Evolutionary conservation across 352 stramenopile species (phyloP), one percentile per base, ranked within the genome.

Genomic region (Phytophthora constricta): DNA sequence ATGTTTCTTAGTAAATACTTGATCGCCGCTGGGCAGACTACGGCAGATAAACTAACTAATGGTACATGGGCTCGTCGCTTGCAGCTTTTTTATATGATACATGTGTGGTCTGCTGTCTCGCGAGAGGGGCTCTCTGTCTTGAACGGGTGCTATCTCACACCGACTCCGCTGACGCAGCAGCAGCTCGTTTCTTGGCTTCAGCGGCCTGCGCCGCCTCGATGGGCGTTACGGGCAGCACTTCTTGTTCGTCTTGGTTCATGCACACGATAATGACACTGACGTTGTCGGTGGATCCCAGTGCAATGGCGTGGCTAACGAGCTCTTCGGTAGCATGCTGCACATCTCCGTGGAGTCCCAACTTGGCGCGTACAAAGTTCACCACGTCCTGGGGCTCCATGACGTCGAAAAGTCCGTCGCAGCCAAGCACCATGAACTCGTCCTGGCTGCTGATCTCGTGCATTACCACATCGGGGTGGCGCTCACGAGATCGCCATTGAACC

Each of bases 371-470:
- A 65, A 93, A 96, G 71, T 94, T 86, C 23, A 93, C 87, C 3
- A 93, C 87, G 20, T 90, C 75, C 71, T 95, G 86, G 16, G 84
- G 84, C 39, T 79, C 55, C 82, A 96, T 93, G 58, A 96, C 87
- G 62, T 96, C 88, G 66, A 92, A 96, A 5, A 96, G 74, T 22
- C 88, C 88, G 61, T 96, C 88, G 61, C 88, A 94, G 39, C 82
- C 88, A 13, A 96, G 67, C 13, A 96, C 82, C 39, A 95, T 70
- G 34, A 96, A 96, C 62, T 95, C 86, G 58, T 95, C 87, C 16
- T 89, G 71, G 9, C 67, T 58, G 4, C 70, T 70, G 19, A 92
- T 75, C 19, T 77, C 58, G 42, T 87, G 76, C 25, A 86, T 65
- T 4, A 89, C 72, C 14, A 96, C 48, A 26, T 96, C 86, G 5